Percentiles rank a stretch among this genome's conserved stretches.
Evolutionary conservation across 805 yeast genomes (phyloP).

Genomic region (Kuraishia floccosa): DNA sequence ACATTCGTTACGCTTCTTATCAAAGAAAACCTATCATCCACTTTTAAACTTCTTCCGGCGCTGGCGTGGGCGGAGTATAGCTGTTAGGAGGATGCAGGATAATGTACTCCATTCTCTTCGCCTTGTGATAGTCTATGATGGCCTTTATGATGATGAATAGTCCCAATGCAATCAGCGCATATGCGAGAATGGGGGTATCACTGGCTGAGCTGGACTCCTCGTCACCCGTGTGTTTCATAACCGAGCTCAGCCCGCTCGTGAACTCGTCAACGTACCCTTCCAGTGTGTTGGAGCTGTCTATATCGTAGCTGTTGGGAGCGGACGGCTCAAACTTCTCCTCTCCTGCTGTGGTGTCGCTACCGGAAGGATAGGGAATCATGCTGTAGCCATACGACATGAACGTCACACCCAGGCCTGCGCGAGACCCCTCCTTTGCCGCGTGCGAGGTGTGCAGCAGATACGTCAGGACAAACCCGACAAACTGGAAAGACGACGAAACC

Average conservation of each 20-base stretch:
- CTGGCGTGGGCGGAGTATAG: constrained; percentile 4
- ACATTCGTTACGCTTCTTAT: no score
- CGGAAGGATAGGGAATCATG: constrained; percentile 33
- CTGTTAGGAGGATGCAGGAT: constrained; percentile 36
- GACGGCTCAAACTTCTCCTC: constrained; percentile 35
- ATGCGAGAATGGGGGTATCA: constrained; percentile 43
- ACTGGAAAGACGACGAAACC: constrained; percentile 87
- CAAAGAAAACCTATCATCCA: background rate
- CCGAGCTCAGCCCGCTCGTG: constrained; percentile 10
- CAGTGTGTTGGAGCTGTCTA: constrained; percentile 14
- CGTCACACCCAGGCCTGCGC: constrained; percentile 85
- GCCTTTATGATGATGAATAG: constrained; percentile 54
- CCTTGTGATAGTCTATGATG: constrained; percentile 58
- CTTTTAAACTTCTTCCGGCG: constrained; percentile 2
- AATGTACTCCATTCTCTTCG: constrained; percentile 63
- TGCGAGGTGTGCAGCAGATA: constrained; percentile 91
- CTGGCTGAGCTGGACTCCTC: constrained; percentile 8
- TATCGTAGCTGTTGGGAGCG: constrained; percentile 48
- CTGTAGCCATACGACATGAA: constrained; percentile 60
- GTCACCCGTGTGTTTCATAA: background rate
- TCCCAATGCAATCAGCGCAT: constrained; percentile 59
- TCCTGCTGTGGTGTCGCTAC: constrained; percentile 8
- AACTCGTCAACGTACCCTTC: constrained; percentile 16
- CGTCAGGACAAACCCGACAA: constrained; percentile 84
- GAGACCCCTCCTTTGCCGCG: constrained; percentile 91